Percentiles rank a stretch among this genome's conserved stretches.
Conservation (phyloP, 768 basidiomycete species). For the Lactarius trivialis region DNA sequence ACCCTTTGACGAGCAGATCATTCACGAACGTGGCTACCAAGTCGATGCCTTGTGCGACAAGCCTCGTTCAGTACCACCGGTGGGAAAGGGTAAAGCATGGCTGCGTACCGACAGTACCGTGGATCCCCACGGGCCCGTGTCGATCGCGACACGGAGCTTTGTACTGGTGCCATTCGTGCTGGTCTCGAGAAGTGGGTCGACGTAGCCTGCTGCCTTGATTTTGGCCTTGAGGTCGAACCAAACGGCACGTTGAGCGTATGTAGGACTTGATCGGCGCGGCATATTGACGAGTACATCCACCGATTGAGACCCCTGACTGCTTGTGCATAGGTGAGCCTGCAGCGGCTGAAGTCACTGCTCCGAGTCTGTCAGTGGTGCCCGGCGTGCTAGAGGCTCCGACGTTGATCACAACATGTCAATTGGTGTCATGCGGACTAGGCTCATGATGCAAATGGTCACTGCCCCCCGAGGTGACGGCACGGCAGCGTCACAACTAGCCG, state of each 20-base stretch:
- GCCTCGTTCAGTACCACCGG: constrained; percentile 7
- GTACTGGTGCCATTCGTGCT: constrained; percentile 98
- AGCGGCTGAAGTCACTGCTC: constrained; percentile 25
- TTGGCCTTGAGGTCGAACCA: constrained; percentile 94
- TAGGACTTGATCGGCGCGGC: constrained; percentile 90
- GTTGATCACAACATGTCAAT: too few relatives aligned
- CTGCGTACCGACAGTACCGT: constrained; percentile 75
- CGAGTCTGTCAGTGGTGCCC: constrained; percentile 7
- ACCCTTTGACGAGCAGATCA: constrained; percentile 94
- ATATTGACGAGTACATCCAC: constrained; percentile 83
- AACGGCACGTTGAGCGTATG: constrained; percentile 80
- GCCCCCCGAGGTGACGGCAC: too few relatives aligned
- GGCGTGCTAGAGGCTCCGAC: constrained; percentile 1
- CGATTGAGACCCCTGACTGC: constrained; percentile 96
- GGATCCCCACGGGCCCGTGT: constrained; percentile 77
- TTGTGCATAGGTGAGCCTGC: constrained; percentile 79
- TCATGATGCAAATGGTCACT: too few relatives aligned
- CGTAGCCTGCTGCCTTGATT: constrained; percentile 73
- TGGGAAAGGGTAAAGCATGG: not conserved
- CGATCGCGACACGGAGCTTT: constrained; percentile 88
- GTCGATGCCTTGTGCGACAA: constrained; percentile 66
- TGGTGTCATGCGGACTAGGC: too few relatives aligned
- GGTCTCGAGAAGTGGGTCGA: constrained; percentile 87
- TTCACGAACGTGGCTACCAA: constrained; percentile 99
- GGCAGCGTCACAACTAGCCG: too few relatives aligned